Evolutionary conservation across 2,329 filamentous ascomycete genomes (phyloP).

Genomic region (Chalara sp.): DNA sequence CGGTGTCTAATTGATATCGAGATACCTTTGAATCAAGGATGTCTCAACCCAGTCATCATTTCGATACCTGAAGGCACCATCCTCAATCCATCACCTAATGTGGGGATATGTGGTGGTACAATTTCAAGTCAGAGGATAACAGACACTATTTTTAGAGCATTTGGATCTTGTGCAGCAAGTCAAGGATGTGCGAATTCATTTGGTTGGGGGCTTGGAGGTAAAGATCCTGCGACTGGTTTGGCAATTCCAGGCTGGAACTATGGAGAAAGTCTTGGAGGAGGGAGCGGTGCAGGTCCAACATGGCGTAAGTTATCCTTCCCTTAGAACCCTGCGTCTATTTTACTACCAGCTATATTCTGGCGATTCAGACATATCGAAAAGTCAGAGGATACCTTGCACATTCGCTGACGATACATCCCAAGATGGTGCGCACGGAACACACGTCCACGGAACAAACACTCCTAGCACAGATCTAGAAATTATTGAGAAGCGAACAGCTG

Average conservation of each 20-base stretch:
- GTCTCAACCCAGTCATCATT: constrained; percentile 66
- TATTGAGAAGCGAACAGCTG: constrained; percentile 20
- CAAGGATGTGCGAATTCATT: constrained; percentile 79
- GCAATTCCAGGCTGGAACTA: constrained; percentile 63
- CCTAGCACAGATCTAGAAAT: constrained; percentile 18
- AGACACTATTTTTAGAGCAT: constrained; percentile 72
- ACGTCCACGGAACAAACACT: constrained; percentile 19
- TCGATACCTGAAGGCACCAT: constrained; percentile 62
- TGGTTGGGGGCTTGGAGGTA: constrained; percentile 71
- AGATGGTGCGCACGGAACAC: constrained; percentile 14
- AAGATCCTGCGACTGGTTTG: constrained; percentile 43
- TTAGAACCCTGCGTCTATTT: too few species aligned
- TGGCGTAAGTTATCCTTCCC: constrained; percentile 1
- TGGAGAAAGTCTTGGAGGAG: constrained; percentile 20
- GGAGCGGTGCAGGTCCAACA: constrained; percentile 16
- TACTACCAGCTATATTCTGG: too few species aligned
- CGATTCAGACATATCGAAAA: too few species aligned
- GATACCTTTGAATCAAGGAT: constrained; percentile 83
- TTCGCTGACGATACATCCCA: too few species aligned
- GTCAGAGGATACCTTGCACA: too few species aligned
- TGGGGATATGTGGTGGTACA: constrained; percentile 76
- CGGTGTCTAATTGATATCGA: constrained; percentile 71
- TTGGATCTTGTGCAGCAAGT: constrained; percentile 66
- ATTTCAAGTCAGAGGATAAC: constrained; percentile 73
- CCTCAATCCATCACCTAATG: constrained; percentile 63